These are phyloP conservation scores for Xerocomus spinulosus DNA, from an alignment of 768 basidiomycete genomes.

Conservation along the genomic window DNA sequence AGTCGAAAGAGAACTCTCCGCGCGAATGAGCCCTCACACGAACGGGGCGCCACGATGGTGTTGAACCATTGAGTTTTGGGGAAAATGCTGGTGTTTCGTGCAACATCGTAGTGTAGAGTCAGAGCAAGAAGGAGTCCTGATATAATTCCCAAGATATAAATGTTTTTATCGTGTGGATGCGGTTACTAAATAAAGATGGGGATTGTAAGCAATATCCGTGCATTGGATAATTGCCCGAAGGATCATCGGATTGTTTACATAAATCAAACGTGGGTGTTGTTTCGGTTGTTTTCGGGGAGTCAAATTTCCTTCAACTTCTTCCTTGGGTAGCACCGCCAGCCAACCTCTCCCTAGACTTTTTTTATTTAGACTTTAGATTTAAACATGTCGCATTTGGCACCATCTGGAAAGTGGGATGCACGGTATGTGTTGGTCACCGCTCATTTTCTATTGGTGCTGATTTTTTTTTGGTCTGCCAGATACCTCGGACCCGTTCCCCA, in stretches of 20 bases:
- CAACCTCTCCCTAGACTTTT: constrained; percentile 28
- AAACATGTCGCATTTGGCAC: constrained; percentile 47
- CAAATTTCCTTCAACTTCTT: neutral
- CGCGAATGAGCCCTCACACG: constrained; percentile 22
- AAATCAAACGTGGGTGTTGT: too few species aligned
- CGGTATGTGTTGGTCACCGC: constrained; percentile 41
- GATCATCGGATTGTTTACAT: too few species aligned
- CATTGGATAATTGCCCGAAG: too few species aligned
- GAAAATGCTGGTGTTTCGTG: neutral
- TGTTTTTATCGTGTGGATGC: neutral
- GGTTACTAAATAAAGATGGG: neutral
- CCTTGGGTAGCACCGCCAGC: too few species aligned
- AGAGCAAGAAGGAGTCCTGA: neutral
- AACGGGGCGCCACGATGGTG: constrained; percentile 19
- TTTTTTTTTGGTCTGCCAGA: constrained; percentile 32
- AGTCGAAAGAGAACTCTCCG: constrained; percentile 62
- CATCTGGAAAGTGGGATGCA: constrained; percentile 68
- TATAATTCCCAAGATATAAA: neutral
- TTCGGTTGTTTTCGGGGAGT: neutral
- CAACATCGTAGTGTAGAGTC: constrained; percentile 8
- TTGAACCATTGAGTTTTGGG: constrained; percentile 11
- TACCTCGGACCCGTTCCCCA: constrained; percentile 71
- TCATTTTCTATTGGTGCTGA: neutral
- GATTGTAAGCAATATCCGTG: too few species aligned
- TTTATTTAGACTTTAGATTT: constrained; percentile 19